phyloP scores from a whole-genome alignment of 352 stramenopile genomes.

The Phytophthora melonis region DNA sequence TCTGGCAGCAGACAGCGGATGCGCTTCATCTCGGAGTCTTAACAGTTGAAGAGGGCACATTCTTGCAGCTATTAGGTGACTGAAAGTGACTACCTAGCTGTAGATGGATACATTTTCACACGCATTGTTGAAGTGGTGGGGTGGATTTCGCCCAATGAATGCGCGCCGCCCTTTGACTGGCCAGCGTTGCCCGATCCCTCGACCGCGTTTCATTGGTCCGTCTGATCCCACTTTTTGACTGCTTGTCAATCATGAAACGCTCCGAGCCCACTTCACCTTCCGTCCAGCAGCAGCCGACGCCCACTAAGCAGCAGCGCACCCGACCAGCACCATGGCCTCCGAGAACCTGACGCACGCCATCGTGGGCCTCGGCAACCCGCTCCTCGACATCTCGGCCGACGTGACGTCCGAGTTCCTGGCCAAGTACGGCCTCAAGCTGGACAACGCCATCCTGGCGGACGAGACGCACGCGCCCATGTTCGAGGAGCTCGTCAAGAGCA shows the following conservation, averaged over 20 bases:
- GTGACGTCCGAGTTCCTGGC: constrained; percentile 95
- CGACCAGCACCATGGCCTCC: constrained; percentile 20
- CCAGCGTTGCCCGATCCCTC: not conserved
- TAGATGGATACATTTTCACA: too few relatives aligned
- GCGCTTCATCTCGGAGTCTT: too few relatives aligned
- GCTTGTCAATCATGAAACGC: constrained; percentile 24
- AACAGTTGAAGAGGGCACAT: too few relatives aligned
- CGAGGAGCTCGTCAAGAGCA: constrained; percentile 93
- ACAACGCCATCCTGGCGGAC: constrained; percentile 98
- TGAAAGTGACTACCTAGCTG: too few relatives aligned
- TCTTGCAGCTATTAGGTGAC: too few relatives aligned
- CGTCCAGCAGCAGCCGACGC: constrained; percentile 20
- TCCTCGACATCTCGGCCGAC: constrained; percentile 98
- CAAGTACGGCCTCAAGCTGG: constrained; percentile 96
- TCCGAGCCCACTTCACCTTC: constrained; percentile 17
- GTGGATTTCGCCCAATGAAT: not conserved
- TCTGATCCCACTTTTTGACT: constrained; percentile 8
- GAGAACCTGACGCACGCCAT: constrained; percentile 76
- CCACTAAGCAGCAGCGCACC: constrained; percentile 26
- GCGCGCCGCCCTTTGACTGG: not conserved
- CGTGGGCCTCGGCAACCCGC: constrained; percentile 98
- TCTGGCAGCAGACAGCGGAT: too few relatives aligned
- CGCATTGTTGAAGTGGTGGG: not conserved
- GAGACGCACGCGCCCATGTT: constrained; percentile 98
- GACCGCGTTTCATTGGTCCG: constrained; percentile 11